These are phyloP conservation scores for Plasmodium gonderi DNA, from an alignment of 169 alveolate species.

Conservation along the genomic window DNA sequence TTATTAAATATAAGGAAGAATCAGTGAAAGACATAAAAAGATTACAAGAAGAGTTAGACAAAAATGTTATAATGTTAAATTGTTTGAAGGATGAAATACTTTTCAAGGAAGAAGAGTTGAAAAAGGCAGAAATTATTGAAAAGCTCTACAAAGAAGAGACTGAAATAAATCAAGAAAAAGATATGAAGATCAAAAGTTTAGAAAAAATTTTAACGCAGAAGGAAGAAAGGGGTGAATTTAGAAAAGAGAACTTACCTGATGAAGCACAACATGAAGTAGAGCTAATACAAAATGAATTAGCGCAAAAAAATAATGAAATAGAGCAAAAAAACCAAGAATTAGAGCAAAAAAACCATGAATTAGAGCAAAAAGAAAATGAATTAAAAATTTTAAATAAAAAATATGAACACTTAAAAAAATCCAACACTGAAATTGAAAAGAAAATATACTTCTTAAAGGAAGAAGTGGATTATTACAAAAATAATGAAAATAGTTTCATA, in stretches of 20 bases:
- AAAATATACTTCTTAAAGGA: conserved; percentile 57
- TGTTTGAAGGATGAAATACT: conserved; percentile 69
- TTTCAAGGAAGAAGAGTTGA: conserved; percentile 72
- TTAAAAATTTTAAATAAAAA: conserved; percentile 29
- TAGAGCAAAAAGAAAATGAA: conserved; percentile 41
- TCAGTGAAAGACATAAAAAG: conserved; percentile 70
- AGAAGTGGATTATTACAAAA: conserved; percentile 72
- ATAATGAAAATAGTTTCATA: conserved; percentile 72
- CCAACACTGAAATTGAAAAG: conserved; percentile 56
- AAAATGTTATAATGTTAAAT: conserved; percentile 67
- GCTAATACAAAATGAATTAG: conserved; percentile 38
- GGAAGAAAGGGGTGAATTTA: not conserved
- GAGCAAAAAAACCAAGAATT: conserved; percentile 55
- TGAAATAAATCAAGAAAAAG: conserved; percentile 62
- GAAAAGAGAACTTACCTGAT: not conserved
- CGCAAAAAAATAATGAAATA: conserved; percentile 17
- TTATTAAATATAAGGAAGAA: conserved; percentile 51
- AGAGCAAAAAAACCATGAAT: conserved; percentile 5
- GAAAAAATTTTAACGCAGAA: conserved; percentile 31
- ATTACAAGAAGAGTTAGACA: conserved; percentile 72
- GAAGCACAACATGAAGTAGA: not conserved
- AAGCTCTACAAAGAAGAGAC: conserved; percentile 60
- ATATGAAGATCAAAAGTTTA: conserved; percentile 33
- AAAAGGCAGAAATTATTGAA: conserved; percentile 58
- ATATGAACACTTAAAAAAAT: conserved; percentile 58